These are phyloP conservation scores for Cymbopogon citratus DNA, from an alignment of 176 grass and related monocot genomes.

Conservation along the genomic window DNA sequence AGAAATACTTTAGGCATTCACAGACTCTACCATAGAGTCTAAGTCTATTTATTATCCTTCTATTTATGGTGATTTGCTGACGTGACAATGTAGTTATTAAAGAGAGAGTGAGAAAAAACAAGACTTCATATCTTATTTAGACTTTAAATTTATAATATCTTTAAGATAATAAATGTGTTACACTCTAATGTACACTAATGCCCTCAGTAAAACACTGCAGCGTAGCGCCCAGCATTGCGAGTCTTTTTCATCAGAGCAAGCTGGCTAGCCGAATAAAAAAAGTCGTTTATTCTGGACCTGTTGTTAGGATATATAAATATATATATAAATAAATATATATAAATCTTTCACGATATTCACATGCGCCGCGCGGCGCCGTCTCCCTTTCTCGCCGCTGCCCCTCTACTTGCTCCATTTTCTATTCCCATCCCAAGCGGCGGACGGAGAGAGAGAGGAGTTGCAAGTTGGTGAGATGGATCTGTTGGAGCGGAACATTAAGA, in stretches of 20 bases:
- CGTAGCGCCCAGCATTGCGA: neutral
- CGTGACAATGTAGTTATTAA: too few relatives aligned
- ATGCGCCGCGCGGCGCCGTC: too few relatives aligned
- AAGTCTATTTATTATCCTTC: too few relatives aligned
- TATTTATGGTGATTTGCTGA: too few relatives aligned
- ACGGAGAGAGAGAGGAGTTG: neutral
- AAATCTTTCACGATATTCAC: conserved; percentile 14
- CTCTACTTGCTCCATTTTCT: neutral
- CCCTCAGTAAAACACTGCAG: neutral
- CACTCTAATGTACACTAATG: too few relatives aligned
- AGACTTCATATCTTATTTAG: too few relatives aligned
- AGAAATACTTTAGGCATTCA: too few relatives aligned
- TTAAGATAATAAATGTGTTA: too few relatives aligned
- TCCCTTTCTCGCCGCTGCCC: neutral
- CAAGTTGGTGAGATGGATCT: conserved; percentile 33
- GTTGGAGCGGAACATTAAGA: conserved; percentile 45
- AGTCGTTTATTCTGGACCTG: neutral
- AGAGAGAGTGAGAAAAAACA: too few relatives aligned
- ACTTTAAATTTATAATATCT: too few relatives aligned
- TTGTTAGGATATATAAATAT: neutral
- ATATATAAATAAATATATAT: neutral
- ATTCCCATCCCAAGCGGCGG: neutral
- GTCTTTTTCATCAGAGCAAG: neutral
- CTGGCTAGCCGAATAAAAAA: neutral
- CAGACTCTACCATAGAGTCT: too few relatives aligned